Evolutionary conservation across 495 filamentous ascomycete genomes (phyloP), one percentile per base, ranked within the genome.

Genomic region (Podospora didyma): DNA sequence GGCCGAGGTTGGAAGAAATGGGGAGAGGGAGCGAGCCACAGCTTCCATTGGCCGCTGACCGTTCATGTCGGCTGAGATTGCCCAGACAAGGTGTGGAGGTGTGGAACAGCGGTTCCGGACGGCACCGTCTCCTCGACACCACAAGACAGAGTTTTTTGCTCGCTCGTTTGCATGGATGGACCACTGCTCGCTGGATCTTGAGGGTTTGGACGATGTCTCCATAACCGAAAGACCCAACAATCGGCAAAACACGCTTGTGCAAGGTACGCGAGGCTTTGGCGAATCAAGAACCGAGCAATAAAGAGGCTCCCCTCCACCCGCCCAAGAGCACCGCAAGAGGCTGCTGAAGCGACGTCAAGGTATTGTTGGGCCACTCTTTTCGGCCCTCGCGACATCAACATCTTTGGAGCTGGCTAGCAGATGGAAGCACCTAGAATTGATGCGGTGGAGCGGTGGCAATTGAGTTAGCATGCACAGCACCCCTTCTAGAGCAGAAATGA

Each of bases 181-280:
- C n/a, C 14, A 42, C 39, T 14, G 7, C 5, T 14, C 10, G 39
- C 14, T 16, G 9, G 39, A 17, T 14, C 7, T 5, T 16, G 20
- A 21, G 52, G 26, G 56, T 28, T 35, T 26, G 49, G 42, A n/a
- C 12, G 22, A 6, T 3, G 20, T 12, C 11, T 7, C 22, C 7
- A 22, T 12, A 49, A 6, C 7, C 44, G 44, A 39, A 16, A 39
- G 46, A 20, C 28, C 49, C 51, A 46, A 39, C 10, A 34, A 39
- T 39, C 51, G 53, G 41, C 51, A 53, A 51, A 51, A 52, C 39
- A 56, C 28, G 39, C 52, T 56, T 54, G 58, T 56, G 58, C 58
- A 60, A 60, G 58, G 58, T 51, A 60, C 58, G 46, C 47, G 56
- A 47, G 10, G 19, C 11, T n/a, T 7, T 22, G 37, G 48, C 58